Evolutionary conservation across 139 green algal genomes (phyloP), one percentile per base, ranked within the genome.

Genomic region (Edaphochlamys debaryana): DNA sequence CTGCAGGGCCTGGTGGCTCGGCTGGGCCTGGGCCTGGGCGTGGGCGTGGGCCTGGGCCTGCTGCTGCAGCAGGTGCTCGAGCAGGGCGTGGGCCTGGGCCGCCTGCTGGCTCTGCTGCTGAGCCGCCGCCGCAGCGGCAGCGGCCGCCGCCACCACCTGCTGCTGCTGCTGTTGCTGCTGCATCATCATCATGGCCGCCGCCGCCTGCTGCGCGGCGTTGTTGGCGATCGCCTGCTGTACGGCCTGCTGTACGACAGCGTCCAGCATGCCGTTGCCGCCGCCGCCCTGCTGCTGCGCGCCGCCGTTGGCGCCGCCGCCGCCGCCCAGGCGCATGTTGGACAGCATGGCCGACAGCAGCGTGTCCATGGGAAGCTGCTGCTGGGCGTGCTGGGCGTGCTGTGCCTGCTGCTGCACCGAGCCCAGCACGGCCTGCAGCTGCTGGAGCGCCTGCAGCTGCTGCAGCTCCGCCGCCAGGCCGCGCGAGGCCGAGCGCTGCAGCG

Each of bases 151-250:
- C 1, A 13, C 41, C 25, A 5, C 27, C 0, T 4, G 4, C 58
- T 73, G 62, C 66, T 83, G 71, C 30, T 79, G 77, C 45, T 63
- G 56, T 25, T 63, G 56, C 56, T 63, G 56, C 56, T 63, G 56
- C 56, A 63, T 63, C 19, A 69, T 25, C 25, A 84, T 17, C 37
- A 84, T 40, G 1, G 36, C 37, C 9, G 66, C 22, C 0, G 78
- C 78, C 0, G 78, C 78, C 66, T 84, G 78, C 45, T 84, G 78
- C 19, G 78, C 78, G 6, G 78, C 78, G 22, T 76, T 84, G 67
- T 84, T 84, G 29, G 66, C 66, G 6, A 84, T 29, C 78, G 42
- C 78, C 64, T 84, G 78, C 78, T 84, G 78, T 50, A 84, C 78
- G 19, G 78, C 66, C 38, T 73, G 62, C n/a, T 84, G 62, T 3